Percentiles rank a stretch among this genome's conserved stretches.
phyloP scores from a whole-genome alignment of 2,329 filamentous ascomycete genomes.

The Triangularia setosa region DNA sequence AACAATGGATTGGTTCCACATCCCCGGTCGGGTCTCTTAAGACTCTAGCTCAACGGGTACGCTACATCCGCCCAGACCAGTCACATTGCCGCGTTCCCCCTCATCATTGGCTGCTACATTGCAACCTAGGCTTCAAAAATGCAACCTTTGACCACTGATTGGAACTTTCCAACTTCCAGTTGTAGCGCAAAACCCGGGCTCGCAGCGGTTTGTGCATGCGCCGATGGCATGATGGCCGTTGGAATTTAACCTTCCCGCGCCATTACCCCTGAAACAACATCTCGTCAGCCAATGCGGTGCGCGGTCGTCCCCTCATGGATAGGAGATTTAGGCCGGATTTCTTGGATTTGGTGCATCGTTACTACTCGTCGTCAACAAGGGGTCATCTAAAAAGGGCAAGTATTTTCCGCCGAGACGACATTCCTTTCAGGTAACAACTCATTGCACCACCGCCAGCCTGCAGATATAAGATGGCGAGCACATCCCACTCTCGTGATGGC shows the following conservation, averaged over 20 bases:
- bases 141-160: neutral
- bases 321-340: neutral
- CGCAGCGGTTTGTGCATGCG: neutral
- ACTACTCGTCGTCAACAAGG: neutral
- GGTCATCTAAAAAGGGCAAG: neutral
- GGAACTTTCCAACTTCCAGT: constrained; percentile 1
- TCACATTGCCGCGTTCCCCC: neutral
- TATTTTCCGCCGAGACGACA: neutral
- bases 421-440: neutral
- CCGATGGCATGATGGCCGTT: neutral
- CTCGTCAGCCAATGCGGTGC: neutral
- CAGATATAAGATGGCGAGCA: constrained; percentile 1
- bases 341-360: neutral
- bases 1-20: neutral
- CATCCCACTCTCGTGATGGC: neutral
- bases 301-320: neutral
- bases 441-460: neutral
- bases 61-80: neutral
- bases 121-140: constrained; percentile 1
- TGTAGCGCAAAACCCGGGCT: neutral
- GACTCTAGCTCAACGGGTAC: neutral
- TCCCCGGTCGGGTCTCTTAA: neutral
- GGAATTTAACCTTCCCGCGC: neutral
- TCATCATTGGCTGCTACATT: neutral
- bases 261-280: neutral